phyloP scores from a whole-genome alignment of 495 filamentous ascomycete species.

The Penicillium coprophilum region DNA sequence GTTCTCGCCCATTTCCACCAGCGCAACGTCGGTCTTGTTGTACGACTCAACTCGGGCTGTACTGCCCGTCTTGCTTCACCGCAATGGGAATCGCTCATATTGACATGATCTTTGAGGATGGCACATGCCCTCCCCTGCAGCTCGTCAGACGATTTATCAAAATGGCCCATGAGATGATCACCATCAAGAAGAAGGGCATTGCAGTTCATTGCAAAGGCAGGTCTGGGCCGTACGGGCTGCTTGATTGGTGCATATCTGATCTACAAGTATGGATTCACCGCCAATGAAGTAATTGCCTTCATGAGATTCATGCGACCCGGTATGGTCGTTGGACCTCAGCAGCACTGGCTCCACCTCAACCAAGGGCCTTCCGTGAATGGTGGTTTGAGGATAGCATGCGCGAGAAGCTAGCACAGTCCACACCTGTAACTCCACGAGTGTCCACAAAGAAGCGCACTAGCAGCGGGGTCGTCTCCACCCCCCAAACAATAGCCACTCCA shows the following conservation, averaged over 20 bases:
- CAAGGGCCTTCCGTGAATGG: slow-evolving; percentile 97
- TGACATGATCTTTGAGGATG: slow-evolving; percentile 99
- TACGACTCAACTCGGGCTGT: slow-evolving; percentile 92
- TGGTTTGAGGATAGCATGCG: slow-evolving; percentile 89
- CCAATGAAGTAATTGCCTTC: slow-evolving; percentile 96
- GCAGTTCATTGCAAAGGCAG: slow-evolving; percentile 98
- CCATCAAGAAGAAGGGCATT: slow-evolving; percentile 78
- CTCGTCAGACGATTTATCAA: slow-evolving; percentile 91
- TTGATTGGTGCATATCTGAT: slow-evolving; percentile 97
- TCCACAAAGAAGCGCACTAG: slow-evolving; percentile 46
- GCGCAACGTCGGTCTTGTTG: slow-evolving; percentile 86
- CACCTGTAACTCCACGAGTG: slow-evolving; percentile 77
- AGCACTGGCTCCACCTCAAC: slow-evolving; percentile 98
- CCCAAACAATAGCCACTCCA: slow-evolving; percentile 74
- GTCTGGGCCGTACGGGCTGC: slow-evolving; percentile 93
- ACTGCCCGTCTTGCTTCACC: slow-evolving; percentile 92
- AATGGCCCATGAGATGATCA: slow-evolving; percentile 92
- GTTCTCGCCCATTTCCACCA: slow-evolving; percentile 84
- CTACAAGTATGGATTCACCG: slow-evolving; percentile 96
- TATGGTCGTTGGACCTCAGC: slow-evolving; percentile 99
- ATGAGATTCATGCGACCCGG: slow-evolving; percentile 99
- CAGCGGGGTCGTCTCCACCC: slow-evolving; percentile 73
- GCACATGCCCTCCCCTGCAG: slow-evolving; percentile 84
- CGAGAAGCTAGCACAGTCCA: slow-evolving; percentile 59
- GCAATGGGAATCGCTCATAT: slow-evolving; percentile 91